Evolutionary conservation across 306 rosid species (phyloP).

Genomic region (Crataegus laevigata): DNA sequence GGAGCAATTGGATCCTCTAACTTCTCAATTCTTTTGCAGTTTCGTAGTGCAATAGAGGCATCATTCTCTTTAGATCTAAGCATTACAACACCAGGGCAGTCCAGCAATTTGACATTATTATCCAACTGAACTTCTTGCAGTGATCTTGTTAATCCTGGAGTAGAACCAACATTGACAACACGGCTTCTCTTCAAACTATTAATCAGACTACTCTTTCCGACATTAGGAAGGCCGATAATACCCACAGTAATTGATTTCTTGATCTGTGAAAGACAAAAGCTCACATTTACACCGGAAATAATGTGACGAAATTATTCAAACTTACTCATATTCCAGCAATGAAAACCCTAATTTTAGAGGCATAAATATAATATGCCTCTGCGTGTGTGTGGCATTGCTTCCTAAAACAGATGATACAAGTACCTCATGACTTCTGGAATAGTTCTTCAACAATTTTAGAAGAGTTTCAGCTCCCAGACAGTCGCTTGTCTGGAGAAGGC

Average conservation of each 20-base stretch:
- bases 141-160: constrained; percentile 87
- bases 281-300: constrained; percentile 2
- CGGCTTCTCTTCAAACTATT: constrained; percentile 76
- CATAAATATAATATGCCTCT: not conserved
- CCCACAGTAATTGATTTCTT: constrained; percentile 94
- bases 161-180: constrained; percentile 77
- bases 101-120: constrained; percentile 78
- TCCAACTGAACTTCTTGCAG: constrained; percentile 89
- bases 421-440: constrained; percentile 95
- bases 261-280: constrained; percentile 45
- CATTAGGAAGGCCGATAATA: constrained; percentile 88
- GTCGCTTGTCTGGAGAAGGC: constrained; percentile 68
- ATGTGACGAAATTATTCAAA: not conserved
- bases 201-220: constrained; percentile 95
- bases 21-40: constrained; percentile 93
- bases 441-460: constrained; percentile 84
- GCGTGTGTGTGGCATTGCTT: not conserved
- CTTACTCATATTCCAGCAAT: not conserved
- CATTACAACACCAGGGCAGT: constrained; percentile 98
- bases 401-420: not conserved
- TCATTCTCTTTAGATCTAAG: constrained; percentile 54
- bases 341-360: not conserved
- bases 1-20: constrained; percentile 80
- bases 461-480: constrained; percentile 98
- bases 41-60: constrained; percentile 60